Evolutionary conservation across 257 asterid genomes (phyloP), one percentile per base, ranked within the genome.

Genomic region (Nicotiana benthamiana): DNA sequence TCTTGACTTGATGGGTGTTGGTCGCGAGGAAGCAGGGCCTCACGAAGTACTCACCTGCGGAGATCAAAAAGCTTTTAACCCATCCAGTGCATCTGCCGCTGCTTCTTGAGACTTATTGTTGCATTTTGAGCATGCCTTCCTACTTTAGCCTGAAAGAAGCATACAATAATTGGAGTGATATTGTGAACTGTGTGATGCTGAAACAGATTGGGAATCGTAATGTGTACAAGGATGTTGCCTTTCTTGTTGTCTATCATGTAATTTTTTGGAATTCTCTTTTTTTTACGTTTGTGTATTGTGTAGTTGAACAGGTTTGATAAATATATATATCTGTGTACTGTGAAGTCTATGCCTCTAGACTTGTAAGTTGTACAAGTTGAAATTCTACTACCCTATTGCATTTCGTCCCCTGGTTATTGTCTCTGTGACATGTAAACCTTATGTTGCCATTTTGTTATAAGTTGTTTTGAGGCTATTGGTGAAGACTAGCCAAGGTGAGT

Each of bases 1-100:
- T 80, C 93, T 90, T 20, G 99, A 93, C 90, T 86, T 89, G 87
- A 74, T 91, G 90, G 99, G 99, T 16, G 85, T 95, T 46, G 93
- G 97, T 12, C 92, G 98, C 3, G 98, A 95, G 86, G 84, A 88
- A 61, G 98, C 94, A 0, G 98, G 96, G 1, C 85, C 96, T 80
- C 88, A 91, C 54, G 98, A 93, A 6, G 87, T 82, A 4, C 97
- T 95, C 85, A 66, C 82, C 27, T 95, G 99, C 57, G 97, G 85
- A 0, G 97, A 95, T 15, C 97, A 94, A 78, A 83, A 80, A 75
- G 80, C 91, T 11, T 95, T 95, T 61, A 86, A 91, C 56, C 91
- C 93, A 2, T 48, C 91, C 80, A 46, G 70, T 1, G 12, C 87
- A 7, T 72, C 87, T 36, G 65, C 90, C 5, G 61, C 92, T 3